Base-by-base conservation (phyloP, 108 stramenopile genomes). In the Cylindrotheca fusiformis region DNA sequence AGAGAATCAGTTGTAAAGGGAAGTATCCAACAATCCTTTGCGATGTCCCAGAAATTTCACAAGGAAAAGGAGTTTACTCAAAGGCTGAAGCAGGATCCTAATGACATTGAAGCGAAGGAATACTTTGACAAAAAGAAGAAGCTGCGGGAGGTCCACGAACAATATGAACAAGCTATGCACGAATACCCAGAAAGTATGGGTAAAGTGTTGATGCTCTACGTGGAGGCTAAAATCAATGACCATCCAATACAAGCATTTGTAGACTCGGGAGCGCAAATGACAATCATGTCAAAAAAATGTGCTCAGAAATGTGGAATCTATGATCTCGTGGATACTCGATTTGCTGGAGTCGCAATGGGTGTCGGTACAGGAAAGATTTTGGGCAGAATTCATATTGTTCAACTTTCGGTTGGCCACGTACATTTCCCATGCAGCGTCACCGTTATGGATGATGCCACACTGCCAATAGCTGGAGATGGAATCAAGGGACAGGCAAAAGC, bases 121-220 rank as follows among this genome's bases (percentile, higher is more conserved):
- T 92, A 92, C 69, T 90, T 95, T 68, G 80, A 68, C 3, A 67
- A 86, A 19, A 80, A 92, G 62, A 72, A 86, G 23, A 77, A 74
- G 52, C 32, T 66, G 44, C 60, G 73, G 44, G 75, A 82, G 32
- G 82, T 93, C 17, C 68, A 87, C 10, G 53, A 71, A n/a, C 92
- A 93, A 57, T 93, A 93, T 67, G 59, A 50, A 5, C 79, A 87
- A 69, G 87, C 85, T 74, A 93, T 97, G 95, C 87, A 99, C 64
- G 94, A 96, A 57, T 90, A 91, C 66, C 97, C 98, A 12, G 98
- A 99, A 71, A 66, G 78, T 27, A 93, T 99, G 86, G 95, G 90
- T 14, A 62, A 79, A 0, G 97, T 99, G 1, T 58, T 91, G 6
- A 99, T 99, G 98, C 78, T 99, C 51, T 99, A 99, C 71, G 80